Percentiles rank a stretch among this genome's conserved stretches.
Conservation (phyloP, 495 filamentous ascomycete species). For the Aspergillus funiculosus region DNA sequence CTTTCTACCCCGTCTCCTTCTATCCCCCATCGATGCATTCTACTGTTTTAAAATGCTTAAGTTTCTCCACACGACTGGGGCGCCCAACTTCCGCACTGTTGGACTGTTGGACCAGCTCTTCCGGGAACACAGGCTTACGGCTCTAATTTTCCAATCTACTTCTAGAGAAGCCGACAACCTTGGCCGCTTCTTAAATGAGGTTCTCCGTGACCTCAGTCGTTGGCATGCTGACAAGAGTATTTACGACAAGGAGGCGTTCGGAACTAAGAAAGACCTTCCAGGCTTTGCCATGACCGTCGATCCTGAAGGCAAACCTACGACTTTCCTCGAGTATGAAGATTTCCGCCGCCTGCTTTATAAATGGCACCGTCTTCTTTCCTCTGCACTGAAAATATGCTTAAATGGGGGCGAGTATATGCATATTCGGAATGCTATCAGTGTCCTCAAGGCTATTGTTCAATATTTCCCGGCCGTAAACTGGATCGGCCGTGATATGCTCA, state of each 20-base stretch:
- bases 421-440: conserved; percentile 87
- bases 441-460: conserved; percentile 74
- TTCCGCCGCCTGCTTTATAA: conserved; percentile 79
- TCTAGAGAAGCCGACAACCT: conserved; percentile 86
- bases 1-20: conserved; percentile 74
- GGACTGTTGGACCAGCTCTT: conserved; percentile 80
- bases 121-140: conserved; percentile 66
- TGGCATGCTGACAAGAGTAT: conserved; percentile 76
- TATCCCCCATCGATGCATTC: conserved; percentile 80
- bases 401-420: conserved; percentile 90
- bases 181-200: conserved; percentile 76
- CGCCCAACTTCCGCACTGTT: conserved; percentile 81
- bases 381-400: conserved; percentile 72
- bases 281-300: conserved; percentile 64
- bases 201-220: conserved; percentile 66
- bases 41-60: conserved; percentile 81
- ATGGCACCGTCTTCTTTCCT: conserved; percentile 78
- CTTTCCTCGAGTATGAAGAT: conserved; percentile 73
- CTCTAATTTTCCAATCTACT: conserved; percentile 81
- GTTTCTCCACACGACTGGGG: conserved; percentile 73
- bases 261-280: conserved; percentile 54
- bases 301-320: conserved; percentile 54
- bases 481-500: conserved; percentile 68
- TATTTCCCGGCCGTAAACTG: conserved; percentile 85
- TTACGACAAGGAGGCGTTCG: conserved; percentile 77